Evolutionary conservation across 148 eudicot species (phyloP), one percentile per base, ranked within the genome.

Genomic region (Selenicereus undatus): DNA sequence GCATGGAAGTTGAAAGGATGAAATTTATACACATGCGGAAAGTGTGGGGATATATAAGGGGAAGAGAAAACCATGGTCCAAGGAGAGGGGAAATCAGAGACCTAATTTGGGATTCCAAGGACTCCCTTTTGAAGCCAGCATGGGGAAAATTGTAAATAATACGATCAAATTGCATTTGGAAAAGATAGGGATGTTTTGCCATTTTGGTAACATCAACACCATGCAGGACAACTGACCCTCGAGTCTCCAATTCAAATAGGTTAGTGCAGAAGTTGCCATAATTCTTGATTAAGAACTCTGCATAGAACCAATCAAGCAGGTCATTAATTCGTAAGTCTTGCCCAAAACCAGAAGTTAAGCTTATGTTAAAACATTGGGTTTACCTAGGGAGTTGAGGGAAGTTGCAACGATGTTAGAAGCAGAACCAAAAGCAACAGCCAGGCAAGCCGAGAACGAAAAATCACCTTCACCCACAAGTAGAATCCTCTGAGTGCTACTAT

Each of bases 61-160:
- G 32, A 32, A 32, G 52, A 8, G 43, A 39, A 39, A 39, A 4
- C 43, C 43, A 39, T 39, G 43, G 43, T 39, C 43, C 3, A 9
- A 3, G 6, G 69, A 64, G 27, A n/a, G 17, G 29, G 17, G 14
- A 66, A 27, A 13, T 11, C 35, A 26, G 71, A 66, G 71, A 73
- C 56, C 56, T 73, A n/a, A 43, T 43, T 14, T 73, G 51, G 10
- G 75, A 5, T 43, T 42, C 30, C 21, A 22, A 17, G 26, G 45
- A 35, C 7, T 32, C 50, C 24, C 11, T 8, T 20, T 10, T 45
- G 30, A 73, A 73, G 39, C 81, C 81, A 50, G 74, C 64, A 26
- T 45, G 81, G 2, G 81, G 81, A 21, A 78, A 78, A 30, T 78
- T 78, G 74, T 14, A 78, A 2, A 78, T 27, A 52, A 78, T 68